Conservation (phyloP, 2,329 filamentous ascomycete genomes). For the Aureobasidium leucospermi region DNA sequence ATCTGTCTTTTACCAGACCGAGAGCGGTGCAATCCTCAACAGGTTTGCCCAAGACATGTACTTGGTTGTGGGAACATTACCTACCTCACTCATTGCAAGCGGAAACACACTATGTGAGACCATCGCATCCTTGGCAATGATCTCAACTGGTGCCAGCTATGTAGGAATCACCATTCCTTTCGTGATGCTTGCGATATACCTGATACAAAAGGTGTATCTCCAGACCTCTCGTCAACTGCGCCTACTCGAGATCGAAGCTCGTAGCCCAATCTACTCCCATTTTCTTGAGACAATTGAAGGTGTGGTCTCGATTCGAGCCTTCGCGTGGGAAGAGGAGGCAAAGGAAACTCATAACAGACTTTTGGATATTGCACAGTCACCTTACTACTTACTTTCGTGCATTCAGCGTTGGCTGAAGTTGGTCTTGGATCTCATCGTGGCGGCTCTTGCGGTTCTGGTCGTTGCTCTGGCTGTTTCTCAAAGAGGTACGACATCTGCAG, state of each 20-base stretch:
- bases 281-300: slow-evolving; percentile 46
- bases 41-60: not conserved
- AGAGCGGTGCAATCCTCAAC: slow-evolving; percentile 37
- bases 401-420: slow-evolving; percentile 39
- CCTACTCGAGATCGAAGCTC: slow-evolving; percentile 46
- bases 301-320: slow-evolving; percentile 44
- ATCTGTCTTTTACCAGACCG: slow-evolving; percentile 34
- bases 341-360: slow-evolving; percentile 30
- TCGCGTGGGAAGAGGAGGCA: slow-evolving; percentile 42
- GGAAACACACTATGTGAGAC: slow-evolving; percentile 28
- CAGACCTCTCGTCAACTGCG: slow-evolving; percentile 43
- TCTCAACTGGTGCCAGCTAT: slow-evolving; percentile 27
- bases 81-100: slow-evolving; percentile 16
- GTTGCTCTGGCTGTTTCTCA: slow-evolving; percentile 34
- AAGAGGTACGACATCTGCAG: slow-evolving; percentile 34
- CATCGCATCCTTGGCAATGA: not conserved
- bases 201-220: slow-evolving; percentile 32
- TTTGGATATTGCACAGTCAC: slow-evolving; percentile 36
- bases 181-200: slow-evolving; percentile 19
- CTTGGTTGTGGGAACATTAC: slow-evolving; percentile 32
- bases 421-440: slow-evolving; percentile 34
- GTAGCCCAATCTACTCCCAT: slow-evolving; percentile 44
- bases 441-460: slow-evolving; percentile 23
- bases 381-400: slow-evolving; percentile 39
- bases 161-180: slow-evolving; percentile 35